Conservation (phyloP, 805 yeast species). For the Zygotorulaspora florentina region DNA sequence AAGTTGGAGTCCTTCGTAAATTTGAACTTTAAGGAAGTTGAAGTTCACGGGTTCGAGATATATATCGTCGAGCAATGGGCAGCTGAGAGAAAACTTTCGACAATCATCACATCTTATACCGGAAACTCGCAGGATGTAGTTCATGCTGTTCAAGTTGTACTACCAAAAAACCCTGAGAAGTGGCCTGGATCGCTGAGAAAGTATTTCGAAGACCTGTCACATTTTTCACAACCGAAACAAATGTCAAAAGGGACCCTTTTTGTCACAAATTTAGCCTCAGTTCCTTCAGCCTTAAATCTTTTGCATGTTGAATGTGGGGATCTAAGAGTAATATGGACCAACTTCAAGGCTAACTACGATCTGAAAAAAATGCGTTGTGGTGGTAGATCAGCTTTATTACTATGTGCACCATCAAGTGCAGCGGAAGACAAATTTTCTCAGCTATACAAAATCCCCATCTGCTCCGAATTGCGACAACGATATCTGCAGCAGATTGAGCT, state of each 20-base stretch:
- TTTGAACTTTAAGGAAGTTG: conserved; percentile 43
- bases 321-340: conserved; percentile 45
- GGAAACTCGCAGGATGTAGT: conserved; percentile 71
- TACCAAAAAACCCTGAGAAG: conserved; percentile 28
- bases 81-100: conserved; percentile 59
- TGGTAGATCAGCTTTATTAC: conserved; percentile 74
- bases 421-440: conserved; percentile 77
- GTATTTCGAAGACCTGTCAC: conserved; percentile 61
- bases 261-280: conserved; percentile 75
- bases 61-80: conserved; percentile 97
- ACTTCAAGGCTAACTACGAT: conserved; percentile 70
- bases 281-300: conserved; percentile 70
- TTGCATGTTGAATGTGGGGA: conserved; percentile 67
- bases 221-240: conserved; percentile 64
- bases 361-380: conserved; percentile 75
- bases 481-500: conserved; percentile 9
- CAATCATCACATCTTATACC: conserved; percentile 75
- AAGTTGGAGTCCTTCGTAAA: conserved; percentile 40
- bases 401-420: conserved; percentile 70
- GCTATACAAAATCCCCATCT: conserved; percentile 54
- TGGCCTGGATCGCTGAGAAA: conserved; percentile 46
- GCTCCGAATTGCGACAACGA: conserved; percentile 6
- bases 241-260: conserved; percentile 59
- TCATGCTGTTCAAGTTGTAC: conserved; percentile 57
- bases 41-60: conserved; percentile 72